Evolutionary conservation across 495 filamentous ascomycete genomes (phyloP).

Genomic region (Astrothelium subdiscretum): DNA sequence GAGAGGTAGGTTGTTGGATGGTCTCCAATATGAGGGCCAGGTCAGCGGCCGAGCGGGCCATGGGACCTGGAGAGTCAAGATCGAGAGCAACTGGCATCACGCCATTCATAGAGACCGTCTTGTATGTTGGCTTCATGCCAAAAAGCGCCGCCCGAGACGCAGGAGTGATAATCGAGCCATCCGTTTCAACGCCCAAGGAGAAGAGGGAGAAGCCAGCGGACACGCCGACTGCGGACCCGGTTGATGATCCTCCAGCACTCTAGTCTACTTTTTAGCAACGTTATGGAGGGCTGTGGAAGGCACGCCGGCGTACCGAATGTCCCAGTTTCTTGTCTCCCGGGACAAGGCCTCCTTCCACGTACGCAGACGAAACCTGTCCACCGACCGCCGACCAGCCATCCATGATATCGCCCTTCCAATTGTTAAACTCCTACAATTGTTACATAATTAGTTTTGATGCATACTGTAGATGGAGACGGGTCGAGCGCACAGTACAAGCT

Average conservation of each 20-base stretch:
- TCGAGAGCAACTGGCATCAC: not conserved
- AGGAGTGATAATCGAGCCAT: not conserved
- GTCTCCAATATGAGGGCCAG: not conserved
- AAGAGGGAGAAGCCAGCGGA: not conserved
- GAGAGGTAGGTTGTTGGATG: too few relatives aligned
- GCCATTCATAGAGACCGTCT: not conserved
- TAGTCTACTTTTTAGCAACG: not conserved
- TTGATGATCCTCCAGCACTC: not conserved
- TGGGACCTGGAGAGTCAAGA: not conserved
- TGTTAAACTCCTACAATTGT: not conserved
- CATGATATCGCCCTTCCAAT: not conserved
- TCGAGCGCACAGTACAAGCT: not conserved
- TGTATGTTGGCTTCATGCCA: not conserved
- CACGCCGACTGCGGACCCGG: not conserved
- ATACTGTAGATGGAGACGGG: not conserved
- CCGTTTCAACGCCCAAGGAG: not conserved
- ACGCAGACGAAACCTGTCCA: not conserved
- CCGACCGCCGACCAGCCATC: not conserved
- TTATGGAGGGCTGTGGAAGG: not conserved
- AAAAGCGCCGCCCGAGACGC: not conserved
- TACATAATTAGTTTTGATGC: not conserved
- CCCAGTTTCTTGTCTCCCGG: not conserved
- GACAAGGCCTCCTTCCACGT: not conserved
- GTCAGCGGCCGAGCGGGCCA: not conserved
- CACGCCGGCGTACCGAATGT: not conserved